These are phyloP conservation scores for Butyriboletus loyo DNA, from an alignment of 768 basidiomycete species.

Conservation along the genomic window DNA sequence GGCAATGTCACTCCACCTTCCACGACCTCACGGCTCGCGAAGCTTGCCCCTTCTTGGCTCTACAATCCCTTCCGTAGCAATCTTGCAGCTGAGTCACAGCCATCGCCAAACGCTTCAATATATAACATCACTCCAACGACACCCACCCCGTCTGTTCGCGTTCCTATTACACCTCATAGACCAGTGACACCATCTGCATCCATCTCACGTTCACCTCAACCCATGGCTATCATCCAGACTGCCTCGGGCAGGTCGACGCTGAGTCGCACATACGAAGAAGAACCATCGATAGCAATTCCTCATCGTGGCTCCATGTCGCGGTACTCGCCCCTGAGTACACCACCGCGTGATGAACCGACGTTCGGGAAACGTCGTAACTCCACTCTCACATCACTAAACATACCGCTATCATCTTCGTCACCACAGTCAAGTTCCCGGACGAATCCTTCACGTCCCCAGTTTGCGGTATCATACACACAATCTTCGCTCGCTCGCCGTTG, in stretches of 20 bases:
- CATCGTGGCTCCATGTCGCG: slow-evolving; percentile 49
- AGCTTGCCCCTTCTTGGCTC: slow-evolving; percentile 73
- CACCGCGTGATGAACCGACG: slow-evolving; percentile 65
- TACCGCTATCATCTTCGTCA: slow-evolving; percentile 49
- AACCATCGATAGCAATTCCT: slow-evolving; percentile 38
- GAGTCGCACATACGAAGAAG: slow-evolving; percentile 59
- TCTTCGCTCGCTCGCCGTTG: slow-evolving; percentile 81
- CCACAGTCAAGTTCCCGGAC: slow-evolving; percentile 37
- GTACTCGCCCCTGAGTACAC: slow-evolving; percentile 64
- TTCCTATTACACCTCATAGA: slow-evolving; percentile 29
- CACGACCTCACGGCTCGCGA: slow-evolving; percentile 44
- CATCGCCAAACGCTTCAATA: slow-evolving; percentile 48
- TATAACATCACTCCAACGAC: slow-evolving; percentile 31
- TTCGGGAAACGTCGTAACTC: slow-evolving; percentile 53
- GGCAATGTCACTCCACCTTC: slow-evolving; percentile 24
- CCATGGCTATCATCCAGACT: slow-evolving; percentile 39
- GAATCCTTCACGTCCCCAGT: slow-evolving; percentile 67
- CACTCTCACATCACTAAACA: slow-evolving; percentile 34
- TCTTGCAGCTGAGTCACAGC: slow-evolving; percentile 48
- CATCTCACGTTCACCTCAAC: slow-evolving; percentile 39
- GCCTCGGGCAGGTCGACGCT: slow-evolving; percentile 44
- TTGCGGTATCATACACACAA: slow-evolving; percentile 57
- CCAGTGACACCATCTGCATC: slow-evolving; percentile 30
- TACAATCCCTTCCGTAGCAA: slow-evolving; percentile 71
- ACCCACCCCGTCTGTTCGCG: slow-evolving; percentile 27